These are phyloP conservation scores for Calonectria leucothoes DNA, from an alignment of 2,329 filamentous ascomycete species.

Conservation along the genomic window DNA sequence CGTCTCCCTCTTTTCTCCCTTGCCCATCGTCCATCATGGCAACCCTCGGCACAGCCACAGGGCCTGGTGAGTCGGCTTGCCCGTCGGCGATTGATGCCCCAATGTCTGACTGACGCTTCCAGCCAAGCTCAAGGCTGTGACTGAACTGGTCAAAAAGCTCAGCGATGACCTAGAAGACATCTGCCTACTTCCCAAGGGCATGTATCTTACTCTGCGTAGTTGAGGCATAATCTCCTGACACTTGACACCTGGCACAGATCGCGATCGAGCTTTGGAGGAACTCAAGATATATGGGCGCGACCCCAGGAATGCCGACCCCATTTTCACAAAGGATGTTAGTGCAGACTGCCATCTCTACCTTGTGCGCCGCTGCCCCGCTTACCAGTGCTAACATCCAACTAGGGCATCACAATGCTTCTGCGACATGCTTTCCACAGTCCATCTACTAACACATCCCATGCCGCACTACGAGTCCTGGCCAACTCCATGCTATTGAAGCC, in stretches of 20 bases:
- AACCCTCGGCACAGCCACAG: constrained; percentile 49
- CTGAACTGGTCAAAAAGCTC: constrained; percentile 71
- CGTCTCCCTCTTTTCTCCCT: neutral
- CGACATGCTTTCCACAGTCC: constrained; percentile 78
- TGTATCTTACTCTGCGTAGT: neutral
- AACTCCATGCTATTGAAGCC: constrained; percentile 75
- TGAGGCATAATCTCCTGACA: constrained; percentile 26
- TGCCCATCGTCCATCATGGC: constrained; percentile 36
- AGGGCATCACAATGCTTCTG: constrained; percentile 82
- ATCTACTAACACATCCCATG: constrained; percentile 73
- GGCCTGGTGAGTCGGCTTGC: constrained; percentile 52
- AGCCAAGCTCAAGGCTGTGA: constrained; percentile 79
- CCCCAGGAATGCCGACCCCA: constrained; percentile 78
- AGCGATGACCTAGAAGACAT: constrained; percentile 70
- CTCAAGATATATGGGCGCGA: constrained; percentile 77
- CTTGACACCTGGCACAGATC: constrained; percentile 60
- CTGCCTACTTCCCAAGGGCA: constrained; percentile 70
- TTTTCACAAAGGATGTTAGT: constrained; percentile 82
- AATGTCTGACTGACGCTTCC: constrained; percentile 29
- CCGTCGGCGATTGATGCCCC: neutral
- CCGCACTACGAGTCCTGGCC: constrained; percentile 82
- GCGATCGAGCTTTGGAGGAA: constrained; percentile 70
- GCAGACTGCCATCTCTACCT: neutral
- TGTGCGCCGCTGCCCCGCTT: neutral
- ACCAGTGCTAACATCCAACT: constrained; percentile 22